A percentile compares a stretch with the other conserved stretches of the same genome.
phyloP scores from a whole-genome alignment of 2,329 filamentous ascomycete species.

The Tolypocladium ovalisporum region DNA sequence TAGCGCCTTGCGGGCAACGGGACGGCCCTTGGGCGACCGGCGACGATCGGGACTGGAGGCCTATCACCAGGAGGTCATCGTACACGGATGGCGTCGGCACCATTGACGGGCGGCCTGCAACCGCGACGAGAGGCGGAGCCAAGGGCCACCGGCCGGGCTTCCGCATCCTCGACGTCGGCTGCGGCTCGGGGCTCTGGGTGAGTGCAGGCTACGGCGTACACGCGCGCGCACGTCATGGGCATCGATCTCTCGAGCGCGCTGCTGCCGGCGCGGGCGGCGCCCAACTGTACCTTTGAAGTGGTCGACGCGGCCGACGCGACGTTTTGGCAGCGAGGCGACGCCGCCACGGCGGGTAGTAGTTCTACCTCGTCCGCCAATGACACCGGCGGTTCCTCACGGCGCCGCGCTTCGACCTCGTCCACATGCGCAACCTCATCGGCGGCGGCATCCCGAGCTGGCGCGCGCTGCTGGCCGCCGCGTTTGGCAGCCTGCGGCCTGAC shows the following conservation, averaged over 20 bases:
- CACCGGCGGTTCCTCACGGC: too few species aligned
- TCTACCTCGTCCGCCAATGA: too few species aligned
- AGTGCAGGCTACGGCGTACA: constrained; percentile 28
- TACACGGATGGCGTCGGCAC: too few species aligned
- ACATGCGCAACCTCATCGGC: constrained; percentile 30
- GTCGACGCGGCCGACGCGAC: constrained; percentile 40
- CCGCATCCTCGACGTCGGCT: constrained; percentile 29
- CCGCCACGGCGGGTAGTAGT: too few species aligned
- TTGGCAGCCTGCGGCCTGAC: constrained; percentile 29
- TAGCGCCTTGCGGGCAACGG: too few species aligned
- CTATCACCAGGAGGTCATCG: not conserved
- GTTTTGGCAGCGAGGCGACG: constrained; percentile 21
- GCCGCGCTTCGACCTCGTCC: constrained; percentile 28
- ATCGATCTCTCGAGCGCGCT: constrained; percentile 30
- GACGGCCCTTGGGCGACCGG: too few species aligned
- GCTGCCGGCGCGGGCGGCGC: constrained; percentile 34
- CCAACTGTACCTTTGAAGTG: constrained; percentile 48
- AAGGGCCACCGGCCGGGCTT: not conserved
- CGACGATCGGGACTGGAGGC: too few species aligned
- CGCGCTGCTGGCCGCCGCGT: constrained; percentile 22
- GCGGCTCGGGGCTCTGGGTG: constrained; percentile 31
- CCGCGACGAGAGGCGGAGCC: too few species aligned
- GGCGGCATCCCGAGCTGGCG: constrained; percentile 33
- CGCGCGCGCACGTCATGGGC: constrained; percentile 26
- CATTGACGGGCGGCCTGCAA: too few species aligned